Evolutionary conservation across 116 monocot genomes (phyloP).

Genomic region (Iris pallida): DNA sequence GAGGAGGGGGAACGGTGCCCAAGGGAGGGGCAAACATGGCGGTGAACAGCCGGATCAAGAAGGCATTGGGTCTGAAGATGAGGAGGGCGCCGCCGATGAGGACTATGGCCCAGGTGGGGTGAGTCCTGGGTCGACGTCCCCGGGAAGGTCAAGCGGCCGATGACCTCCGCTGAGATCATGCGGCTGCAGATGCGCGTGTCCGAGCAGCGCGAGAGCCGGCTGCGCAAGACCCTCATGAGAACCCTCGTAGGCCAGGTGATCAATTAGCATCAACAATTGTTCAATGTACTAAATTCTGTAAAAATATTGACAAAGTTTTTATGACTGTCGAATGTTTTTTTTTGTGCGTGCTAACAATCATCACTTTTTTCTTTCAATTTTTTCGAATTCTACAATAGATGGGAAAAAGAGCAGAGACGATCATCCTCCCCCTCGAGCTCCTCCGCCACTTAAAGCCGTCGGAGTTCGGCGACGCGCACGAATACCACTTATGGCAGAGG

Average conservation of each 20-base stretch:
- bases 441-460: slow-evolving; percentile 87
- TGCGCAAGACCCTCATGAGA: slow-evolving; percentile 62
- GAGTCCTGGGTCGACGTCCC: slow-evolving; percentile 4
- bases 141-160: slow-evolving; percentile 49
- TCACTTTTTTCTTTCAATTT: not conserved
- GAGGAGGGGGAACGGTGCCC: not conserved
- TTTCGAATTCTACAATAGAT: slow-evolving; percentile 27
- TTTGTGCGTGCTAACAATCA: too few species aligned
- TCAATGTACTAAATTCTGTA: not conserved
- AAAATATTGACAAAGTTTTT: not conserved
- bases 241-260: slow-evolving; percentile 67
- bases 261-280: not conserved
- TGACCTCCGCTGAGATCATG: slow-evolving; percentile 96
- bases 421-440: slow-evolving; percentile 90
- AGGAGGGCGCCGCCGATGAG: slow-evolving; percentile 47
- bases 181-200: slow-evolving; percentile 67
- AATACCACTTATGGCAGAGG: slow-evolving; percentile 86
- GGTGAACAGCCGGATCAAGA: slow-evolving; percentile 71
- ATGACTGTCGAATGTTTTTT: too few species aligned
- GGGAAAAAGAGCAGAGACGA: slow-evolving; percentile 73
- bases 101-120: slow-evolving; percentile 19
- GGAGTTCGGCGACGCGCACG: slow-evolving; percentile 64
- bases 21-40: slow-evolving; percentile 40
- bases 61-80: slow-evolving; percentile 65
- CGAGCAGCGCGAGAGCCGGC: slow-evolving; percentile 51